These are phyloP conservation scores for Blastomyces emzantsi DNA, from an alignment of 2,329 filamentous ascomycete species.

Conservation along the genomic window DNA sequence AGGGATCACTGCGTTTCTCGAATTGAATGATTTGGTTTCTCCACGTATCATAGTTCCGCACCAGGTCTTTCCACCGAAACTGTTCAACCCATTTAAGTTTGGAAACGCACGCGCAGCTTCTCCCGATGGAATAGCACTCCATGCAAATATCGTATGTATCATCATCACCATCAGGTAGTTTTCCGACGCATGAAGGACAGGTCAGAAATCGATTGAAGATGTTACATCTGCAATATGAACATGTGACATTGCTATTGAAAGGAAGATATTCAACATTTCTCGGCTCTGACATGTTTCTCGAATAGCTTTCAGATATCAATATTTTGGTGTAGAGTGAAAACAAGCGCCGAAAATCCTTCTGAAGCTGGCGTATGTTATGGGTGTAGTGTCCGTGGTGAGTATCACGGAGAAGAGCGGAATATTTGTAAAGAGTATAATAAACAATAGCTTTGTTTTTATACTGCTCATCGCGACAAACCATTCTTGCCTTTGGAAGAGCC, in stretches of 20 bases:
- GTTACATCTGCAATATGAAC: constrained; percentile 90
- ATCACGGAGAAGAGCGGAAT: constrained; percentile 51
- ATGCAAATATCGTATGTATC: constrained; percentile 94
- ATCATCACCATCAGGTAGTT: constrained; percentile 58
- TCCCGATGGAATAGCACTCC: constrained; percentile 97
- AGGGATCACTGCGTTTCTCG: constrained; percentile 57
- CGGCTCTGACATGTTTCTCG: constrained; percentile 51
- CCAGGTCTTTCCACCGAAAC: constrained; percentile 73
- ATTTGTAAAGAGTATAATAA: constrained; percentile 77
- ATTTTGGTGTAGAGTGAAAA: constrained; percentile 71
- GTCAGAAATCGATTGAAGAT: constrained; percentile 97
- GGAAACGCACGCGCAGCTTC: constrained; percentile 83
- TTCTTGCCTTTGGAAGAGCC: constrained; percentile 74
- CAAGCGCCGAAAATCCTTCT: constrained; percentile 71
- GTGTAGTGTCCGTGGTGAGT: constrained; percentile 45
- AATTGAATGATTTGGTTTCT: constrained; percentile 66
- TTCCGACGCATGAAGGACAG: constrained; percentile 71
- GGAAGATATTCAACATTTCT: constrained; percentile 64
- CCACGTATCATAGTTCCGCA: constrained; percentile 73
- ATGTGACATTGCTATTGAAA: constrained; percentile 87
- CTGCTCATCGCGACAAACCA: constrained; percentile 94
- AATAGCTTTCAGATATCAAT: constrained; percentile 78
- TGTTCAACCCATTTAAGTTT: constrained; percentile 86
- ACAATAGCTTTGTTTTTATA: constrained; percentile 98
- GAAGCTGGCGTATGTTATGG: constrained; percentile 58